Percentiles rank a stretch among this genome's conserved stretches.
These are phyloP conservation scores for Nakaseomyces delphensis DNA, from an alignment of 1,139 yeast species.

Conservation along the genomic window DNA sequence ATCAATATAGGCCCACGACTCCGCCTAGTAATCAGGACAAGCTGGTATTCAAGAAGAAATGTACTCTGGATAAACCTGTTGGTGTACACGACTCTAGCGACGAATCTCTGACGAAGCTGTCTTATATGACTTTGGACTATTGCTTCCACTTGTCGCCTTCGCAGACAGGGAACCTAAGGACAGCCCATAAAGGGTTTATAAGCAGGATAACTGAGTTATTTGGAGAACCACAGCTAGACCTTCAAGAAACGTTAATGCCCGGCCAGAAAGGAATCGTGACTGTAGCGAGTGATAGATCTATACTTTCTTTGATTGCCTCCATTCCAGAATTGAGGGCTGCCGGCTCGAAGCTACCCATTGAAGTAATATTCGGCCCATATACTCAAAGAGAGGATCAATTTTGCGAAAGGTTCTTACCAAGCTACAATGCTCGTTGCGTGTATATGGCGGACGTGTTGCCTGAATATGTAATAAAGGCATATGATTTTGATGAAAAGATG, in stretches of 20 bases:
- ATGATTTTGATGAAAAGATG: constrained; percentile 46
- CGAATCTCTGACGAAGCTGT: constrained; percentile 6
- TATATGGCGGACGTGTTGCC: constrained; percentile 34
- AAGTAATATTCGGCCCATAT: constrained; percentile 47
- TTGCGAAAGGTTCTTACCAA: constrained; percentile 44
- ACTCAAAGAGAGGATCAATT: constrained; percentile 44
- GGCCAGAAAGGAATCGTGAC: constrained; percentile 44
- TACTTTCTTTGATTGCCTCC: constrained; percentile 48
- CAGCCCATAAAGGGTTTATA: constrained; percentile 47
- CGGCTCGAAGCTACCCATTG: constrained; percentile 52
- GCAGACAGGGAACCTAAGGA: constrained; percentile 41
- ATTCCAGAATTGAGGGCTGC: constrained; percentile 44
- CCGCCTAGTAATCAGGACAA: constrained; percentile 9
- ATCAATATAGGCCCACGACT: constrained; percentile 9
- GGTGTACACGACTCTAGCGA: constrained; percentile 10
- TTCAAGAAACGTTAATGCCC: not conserved
- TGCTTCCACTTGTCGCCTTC: constrained; percentile 36
- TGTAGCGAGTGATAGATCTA: constrained; percentile 53
- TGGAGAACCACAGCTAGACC: not conserved
- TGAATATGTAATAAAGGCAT: constrained; percentile 29
- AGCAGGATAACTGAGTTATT: constrained; percentile 29
- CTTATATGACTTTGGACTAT: constrained; percentile 16
- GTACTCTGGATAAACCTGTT: constrained; percentile 13
- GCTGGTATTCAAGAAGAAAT: constrained; percentile 3
- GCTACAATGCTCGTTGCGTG: constrained; percentile 48